These are phyloP conservation scores for Ensete ventricosum DNA, from an alignment of 176 grass and related monocot species.

Conservation along the genomic window DNA sequence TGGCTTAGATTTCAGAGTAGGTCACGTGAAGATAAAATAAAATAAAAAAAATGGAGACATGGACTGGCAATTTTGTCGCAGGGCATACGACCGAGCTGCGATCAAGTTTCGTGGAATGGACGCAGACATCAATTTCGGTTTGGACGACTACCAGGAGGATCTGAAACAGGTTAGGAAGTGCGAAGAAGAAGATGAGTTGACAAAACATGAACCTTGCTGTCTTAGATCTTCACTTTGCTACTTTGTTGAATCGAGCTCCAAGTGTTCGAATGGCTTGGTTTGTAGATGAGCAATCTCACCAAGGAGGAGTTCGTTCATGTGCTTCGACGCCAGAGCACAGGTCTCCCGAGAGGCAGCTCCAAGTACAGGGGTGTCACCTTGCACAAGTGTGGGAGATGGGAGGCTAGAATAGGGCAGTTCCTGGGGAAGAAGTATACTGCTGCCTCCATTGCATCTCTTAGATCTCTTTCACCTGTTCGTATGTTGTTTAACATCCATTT, in stretches of 20 bases:
- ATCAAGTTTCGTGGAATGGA: conserved; percentile 20
- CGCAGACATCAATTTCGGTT: conserved; percentile 18
- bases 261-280: not conserved
- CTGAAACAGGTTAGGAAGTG: conserved; percentile 11
- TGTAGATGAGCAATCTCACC: conserved; percentile 47
- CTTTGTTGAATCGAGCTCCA: not conserved
- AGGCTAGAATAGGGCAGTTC: conserved; percentile 54
- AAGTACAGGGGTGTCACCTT: conserved; percentile 53
- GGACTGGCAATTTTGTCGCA: not conserved
- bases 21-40: too few species aligned
- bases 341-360: conserved; percentile 52
- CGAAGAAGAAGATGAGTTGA: too few species aligned
- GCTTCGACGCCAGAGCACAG: conserved; percentile 51
- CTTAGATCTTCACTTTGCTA: too few species aligned
- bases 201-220: too few species aligned
- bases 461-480: not conserved
- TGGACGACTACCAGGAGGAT: conserved; percentile 22
- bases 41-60: not conserved
- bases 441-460: not conserved
- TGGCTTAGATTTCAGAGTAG: not conserved
- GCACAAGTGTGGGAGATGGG: conserved; percentile 81
- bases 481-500: not conserved
- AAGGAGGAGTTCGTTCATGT: conserved; percentile 72
- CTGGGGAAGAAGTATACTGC: conserved; percentile 56
- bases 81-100: conserved; percentile 19